Evolutionary conservation across 306 rosid species (phyloP).

Genomic region (Fragaria iinumae): DNA sequence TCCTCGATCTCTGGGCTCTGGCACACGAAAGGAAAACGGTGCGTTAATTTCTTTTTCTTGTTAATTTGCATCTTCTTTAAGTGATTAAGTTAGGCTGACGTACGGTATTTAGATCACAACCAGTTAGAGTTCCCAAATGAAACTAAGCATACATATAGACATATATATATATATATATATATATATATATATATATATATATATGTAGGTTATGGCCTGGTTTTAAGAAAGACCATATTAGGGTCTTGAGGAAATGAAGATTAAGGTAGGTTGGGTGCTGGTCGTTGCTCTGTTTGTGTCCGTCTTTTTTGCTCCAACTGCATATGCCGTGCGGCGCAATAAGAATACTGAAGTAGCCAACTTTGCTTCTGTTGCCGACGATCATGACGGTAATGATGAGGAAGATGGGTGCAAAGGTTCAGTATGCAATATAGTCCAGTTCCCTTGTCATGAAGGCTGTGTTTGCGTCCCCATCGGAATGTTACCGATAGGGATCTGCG

Average conservation of each 20-base stretch:
- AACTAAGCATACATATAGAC: not conserved
- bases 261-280: not conserved
- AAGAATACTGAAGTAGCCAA: not conserved
- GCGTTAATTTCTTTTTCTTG: not conserved
- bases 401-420: not conserved
- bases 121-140: not conserved
- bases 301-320: not conserved
- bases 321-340: not conserved
- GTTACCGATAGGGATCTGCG: not conserved
- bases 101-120: not conserved
- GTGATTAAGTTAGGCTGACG: not conserved
- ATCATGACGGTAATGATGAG: not conserved
- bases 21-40: not conserved
- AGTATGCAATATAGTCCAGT: not conserved
- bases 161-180: no score
- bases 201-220: not conserved
- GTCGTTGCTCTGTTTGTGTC: not conserved
- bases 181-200: not conserved
- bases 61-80: not conserved
- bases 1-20: not conserved
- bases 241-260: not conserved
- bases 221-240: not conserved
- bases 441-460: slow-evolving; percentile 4
- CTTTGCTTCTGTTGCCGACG: not conserved
- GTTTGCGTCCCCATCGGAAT: not conserved